A percentile compares a stretch with the other conserved stretches of the same genome.
Conservation (phyloP, 768 basidiomycete genomes). For the Pleurotus giganteus region DNA sequence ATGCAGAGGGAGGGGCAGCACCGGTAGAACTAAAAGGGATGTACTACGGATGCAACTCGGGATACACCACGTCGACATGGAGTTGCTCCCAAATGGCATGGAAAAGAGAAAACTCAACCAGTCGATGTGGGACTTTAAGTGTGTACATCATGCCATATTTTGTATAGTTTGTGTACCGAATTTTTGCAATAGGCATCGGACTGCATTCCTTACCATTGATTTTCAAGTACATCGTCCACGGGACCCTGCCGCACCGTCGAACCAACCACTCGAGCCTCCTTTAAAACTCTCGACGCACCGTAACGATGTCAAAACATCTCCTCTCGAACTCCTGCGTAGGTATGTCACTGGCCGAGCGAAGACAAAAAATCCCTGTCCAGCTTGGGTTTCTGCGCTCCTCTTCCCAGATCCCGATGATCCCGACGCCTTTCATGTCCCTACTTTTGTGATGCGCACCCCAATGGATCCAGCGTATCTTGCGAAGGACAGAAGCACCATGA, state of each 20-base stretch:
- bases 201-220: slow-evolving; percentile 69
- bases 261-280: slow-evolving; percentile 31
- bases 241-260: slow-evolving; percentile 40
- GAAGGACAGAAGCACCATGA: slow-evolving; percentile 18
- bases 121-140: slow-evolving; percentile 84
- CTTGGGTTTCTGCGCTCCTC: slow-evolving; percentile 57
- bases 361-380: slow-evolving; percentile 47
- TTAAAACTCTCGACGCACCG: slow-evolving; percentile 63
- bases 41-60: slow-evolving; percentile 68
- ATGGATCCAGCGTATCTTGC: slow-evolving; percentile 32
- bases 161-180: neutral
- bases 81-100: slow-evolving; percentile 81
- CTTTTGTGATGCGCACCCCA: slow-evolving; percentile 57
- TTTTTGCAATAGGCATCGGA: slow-evolving; percentile 51
- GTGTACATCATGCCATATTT: slow-evolving; percentile 25
- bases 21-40: slow-evolving; percentile 56
- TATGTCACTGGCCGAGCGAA: slow-evolving; percentile 39
- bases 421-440: slow-evolving; percentile 52
- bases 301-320: slow-evolving; percentile 48
- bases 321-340: slow-evolving; percentile 48
- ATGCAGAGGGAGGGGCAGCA: slow-evolving; percentile 24
- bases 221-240: slow-evolving; percentile 61
- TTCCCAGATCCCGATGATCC: slow-evolving; percentile 53
- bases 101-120: slow-evolving; percentile 73
- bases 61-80: slow-evolving; percentile 66